Percentiles rank a stretch among this genome's conserved stretches.
phyloP scores from a whole-genome alignment of 2,329 filamentous ascomycete genomes.

The Diaporthe ilicicola region DNA sequence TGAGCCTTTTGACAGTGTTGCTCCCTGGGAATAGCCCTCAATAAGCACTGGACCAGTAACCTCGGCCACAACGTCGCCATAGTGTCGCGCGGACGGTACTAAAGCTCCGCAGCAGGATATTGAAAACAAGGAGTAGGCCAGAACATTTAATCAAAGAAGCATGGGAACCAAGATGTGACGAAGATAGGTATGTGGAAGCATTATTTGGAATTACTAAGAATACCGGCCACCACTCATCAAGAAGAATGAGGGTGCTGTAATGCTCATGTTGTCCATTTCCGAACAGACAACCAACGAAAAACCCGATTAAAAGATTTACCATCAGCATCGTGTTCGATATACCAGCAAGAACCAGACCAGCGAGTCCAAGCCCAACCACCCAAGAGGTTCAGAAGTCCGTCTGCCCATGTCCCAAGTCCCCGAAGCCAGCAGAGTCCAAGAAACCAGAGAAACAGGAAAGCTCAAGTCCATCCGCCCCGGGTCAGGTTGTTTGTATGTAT shows the following conservation, averaged over 20 bases:
- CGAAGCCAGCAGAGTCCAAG: conserved; percentile 14
- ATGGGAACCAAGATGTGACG: neutral
- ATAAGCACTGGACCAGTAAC: too few relatives aligned
- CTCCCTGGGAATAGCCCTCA: too few relatives aligned
- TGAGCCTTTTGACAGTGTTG: too few relatives aligned
- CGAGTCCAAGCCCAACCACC: conserved; percentile 4
- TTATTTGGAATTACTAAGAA: conserved; percentile 22
- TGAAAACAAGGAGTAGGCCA: too few relatives aligned
- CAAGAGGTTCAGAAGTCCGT: neutral
- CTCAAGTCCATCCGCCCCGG: neutral
- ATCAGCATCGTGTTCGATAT: neutral
- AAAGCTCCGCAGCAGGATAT: too few relatives aligned
- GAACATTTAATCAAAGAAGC: too few relatives aligned
- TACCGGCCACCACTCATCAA: neutral
- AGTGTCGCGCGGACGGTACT: too few relatives aligned
- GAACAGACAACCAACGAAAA: neutral
- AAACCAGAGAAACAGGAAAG: neutral
- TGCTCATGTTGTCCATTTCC: neutral
- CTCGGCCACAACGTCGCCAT: too few relatives aligned
- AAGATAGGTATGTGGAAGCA: neutral
- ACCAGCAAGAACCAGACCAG: conserved; percentile 15
- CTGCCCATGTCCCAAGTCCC: neutral
- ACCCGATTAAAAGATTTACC: neutral
- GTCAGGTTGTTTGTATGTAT: neutral
- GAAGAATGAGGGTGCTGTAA: neutral